These are phyloP conservation scores for Ajuga chamaepitys DNA, from an alignment of 257 asterid species.

Conservation along the genomic window DNA sequence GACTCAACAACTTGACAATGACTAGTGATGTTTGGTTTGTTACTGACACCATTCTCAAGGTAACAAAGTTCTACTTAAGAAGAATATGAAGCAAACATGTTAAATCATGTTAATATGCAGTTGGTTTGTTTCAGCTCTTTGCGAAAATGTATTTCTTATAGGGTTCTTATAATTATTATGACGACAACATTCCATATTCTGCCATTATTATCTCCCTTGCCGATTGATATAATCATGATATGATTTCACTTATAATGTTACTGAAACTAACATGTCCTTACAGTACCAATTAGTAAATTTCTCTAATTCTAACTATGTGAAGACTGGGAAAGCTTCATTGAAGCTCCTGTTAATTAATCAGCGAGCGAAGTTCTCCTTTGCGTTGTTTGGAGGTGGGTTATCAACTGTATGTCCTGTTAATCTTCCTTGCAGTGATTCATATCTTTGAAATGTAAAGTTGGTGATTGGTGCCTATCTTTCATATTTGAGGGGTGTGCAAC, in stretches of 20 bases:
- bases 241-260: slow-evolving; percentile 1
- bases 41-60: slow-evolving; percentile 63
- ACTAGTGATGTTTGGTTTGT: slow-evolving; percentile 94
- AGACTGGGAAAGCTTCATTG: slow-evolving; percentile 61
- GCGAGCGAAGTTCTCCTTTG: slow-evolving; percentile 72
- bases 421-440: slow-evolving; percentile 33
- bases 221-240: background rate
- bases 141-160: no score
- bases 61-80: slow-evolving; percentile 18
- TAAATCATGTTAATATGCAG: no score
- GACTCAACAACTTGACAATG: slow-evolving; percentile 71
- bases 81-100: no score
- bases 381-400: slow-evolving; percentile 63
- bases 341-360: slow-evolving; percentile 74
- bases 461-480: background rate
- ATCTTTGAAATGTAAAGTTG: slow-evolving; percentile 5
- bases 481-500: background rate
- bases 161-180: no score
- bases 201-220: no score
- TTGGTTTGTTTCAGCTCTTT: no score
- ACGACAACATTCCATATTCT: no score
- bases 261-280: background rate
- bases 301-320: slow-evolving; percentile 42
- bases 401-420: slow-evolving; percentile 27
- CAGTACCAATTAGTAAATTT: slow-evolving; percentile 76